phyloP scores from a whole-genome alignment of 331 rosid species.

The Quercus phellos region DNA sequence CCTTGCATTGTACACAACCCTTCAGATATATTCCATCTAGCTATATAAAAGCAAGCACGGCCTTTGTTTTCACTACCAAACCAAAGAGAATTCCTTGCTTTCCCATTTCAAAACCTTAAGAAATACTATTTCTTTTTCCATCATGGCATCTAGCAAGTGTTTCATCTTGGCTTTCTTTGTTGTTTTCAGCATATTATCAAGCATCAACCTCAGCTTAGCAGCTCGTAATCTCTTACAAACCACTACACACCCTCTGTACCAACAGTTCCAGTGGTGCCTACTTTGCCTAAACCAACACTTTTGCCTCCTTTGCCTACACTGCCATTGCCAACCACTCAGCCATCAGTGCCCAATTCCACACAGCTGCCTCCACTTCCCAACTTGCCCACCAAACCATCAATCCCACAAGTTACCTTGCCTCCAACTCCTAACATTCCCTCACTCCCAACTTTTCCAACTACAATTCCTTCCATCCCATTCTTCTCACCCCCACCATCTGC shows the following conservation, averaged over 20 bases:
- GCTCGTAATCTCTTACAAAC: conserved; percentile 3
- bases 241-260: conserved; percentile 5
- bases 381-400: conserved; percentile 5
- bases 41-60: not conserved
- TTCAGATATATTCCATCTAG: too few relatives aligned
- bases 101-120: not conserved
- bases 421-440: conserved; percentile 9
- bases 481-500: conserved; percentile 13
- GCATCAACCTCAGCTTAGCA: not conserved
- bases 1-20: not conserved
- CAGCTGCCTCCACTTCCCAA: not conserved
- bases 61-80: not conserved
- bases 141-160: not conserved
- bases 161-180: not conserved
- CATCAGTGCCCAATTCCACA: conserved; percentile 18
- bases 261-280: not conserved
- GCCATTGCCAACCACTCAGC: not conserved
- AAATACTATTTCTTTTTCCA: not conserved
- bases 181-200: not conserved
- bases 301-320: too few relatives aligned
- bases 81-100: not conserved
- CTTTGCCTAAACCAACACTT: too few relatives aligned
- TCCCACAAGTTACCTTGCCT: conserved; percentile 5
- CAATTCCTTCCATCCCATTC: conserved; percentile 10
- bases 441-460: conserved; percentile 3